Base-by-base conservation (phyloP, 331 rosid species). In the Quercus lobata region DNA sequence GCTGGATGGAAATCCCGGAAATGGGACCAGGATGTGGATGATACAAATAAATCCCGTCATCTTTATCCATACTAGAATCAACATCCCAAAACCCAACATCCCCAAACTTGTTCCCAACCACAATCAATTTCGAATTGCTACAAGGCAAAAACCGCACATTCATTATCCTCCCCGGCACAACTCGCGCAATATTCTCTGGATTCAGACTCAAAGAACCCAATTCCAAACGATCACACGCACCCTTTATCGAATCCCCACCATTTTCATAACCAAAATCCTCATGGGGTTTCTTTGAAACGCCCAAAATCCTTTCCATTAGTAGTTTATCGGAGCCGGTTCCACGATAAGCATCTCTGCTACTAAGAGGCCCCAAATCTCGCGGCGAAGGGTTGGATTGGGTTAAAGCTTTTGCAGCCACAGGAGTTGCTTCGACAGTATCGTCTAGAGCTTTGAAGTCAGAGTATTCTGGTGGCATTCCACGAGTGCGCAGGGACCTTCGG, bases 21-120 rank as follows among this genome's bases (percentile, higher is more conserved):
- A 94, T 81, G 25, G 94, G 90, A 71, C 93, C 91, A 2, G 78
- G 35, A 70, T 95, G 97, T 19, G 96, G 93, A 37, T 37, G 88
- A 82, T 91, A 95, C 58, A 89, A 77, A 79, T 85, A 81, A 65
- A 91, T 4, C 21, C 87, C 87, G 61, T 65, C 82, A 34, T 80
- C 85, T 21, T 74, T 79, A 70, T 83, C 88, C 21, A 12, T 49
- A 65, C 55, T 62, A 34, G 55, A 76, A 83, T 80, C 91, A 29
- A 88, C 80, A 82, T 89, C 80, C 99, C 97, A 93, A 70, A 95
- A 95, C 46, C 94, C 97, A 83, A 95, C 18, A 81, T 95, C 84
- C 72, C 99, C 99, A 78, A 66, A 81, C 89, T 89, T 93, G 81
- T 86, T 93, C 62, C 96, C 99, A 1, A 76, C 94, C 46, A 80